Percentiles rank a stretch among this genome's conserved stretches.
These are phyloP conservation scores for Teunomyces aglyptinius DNA, from an alignment of 805 yeast species.

Conservation along the genomic window DNA sequence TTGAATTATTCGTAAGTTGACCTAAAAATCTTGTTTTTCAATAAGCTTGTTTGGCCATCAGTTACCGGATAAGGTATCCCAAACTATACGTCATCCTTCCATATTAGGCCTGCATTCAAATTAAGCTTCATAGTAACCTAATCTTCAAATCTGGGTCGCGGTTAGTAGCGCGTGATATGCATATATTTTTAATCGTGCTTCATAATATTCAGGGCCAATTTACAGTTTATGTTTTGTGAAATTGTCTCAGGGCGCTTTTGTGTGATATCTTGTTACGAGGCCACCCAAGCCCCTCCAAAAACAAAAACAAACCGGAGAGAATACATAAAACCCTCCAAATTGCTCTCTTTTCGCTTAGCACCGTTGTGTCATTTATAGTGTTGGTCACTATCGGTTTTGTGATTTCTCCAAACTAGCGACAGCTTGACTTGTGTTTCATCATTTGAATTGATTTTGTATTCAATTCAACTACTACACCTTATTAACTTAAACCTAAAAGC, in stretches of 20 bases:
- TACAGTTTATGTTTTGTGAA: conserved; percentile 4
- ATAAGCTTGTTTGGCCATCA: not conserved
- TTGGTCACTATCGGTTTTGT: not conserved
- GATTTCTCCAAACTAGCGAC: conserved; percentile 4
- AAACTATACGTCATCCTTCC: not conserved
- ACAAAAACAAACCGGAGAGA: conserved; percentile 4
- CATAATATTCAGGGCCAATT: conserved; percentile 4
- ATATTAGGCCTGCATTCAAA: not conserved
- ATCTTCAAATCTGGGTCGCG: conserved; percentile 2
- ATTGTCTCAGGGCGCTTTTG: conserved; percentile 4
- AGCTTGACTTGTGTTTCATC: not conserved
- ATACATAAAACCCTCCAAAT: conserved; percentile 4
- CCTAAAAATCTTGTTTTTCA: not conserved
- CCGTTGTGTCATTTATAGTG: conserved; percentile 1
- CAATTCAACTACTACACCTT: conserved; percentile 3
- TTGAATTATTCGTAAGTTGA: not conserved
- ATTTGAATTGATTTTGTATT: conserved; percentile 1
- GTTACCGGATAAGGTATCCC: not conserved
- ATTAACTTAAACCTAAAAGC: not conserved
- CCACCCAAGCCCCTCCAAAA: conserved; percentile 5
- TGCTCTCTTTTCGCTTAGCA: not conserved
- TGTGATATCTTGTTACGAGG: conserved; percentile 3
- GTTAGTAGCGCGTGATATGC: conserved; percentile 2
- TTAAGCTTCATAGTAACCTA: conserved; percentile 2
- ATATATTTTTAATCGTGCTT: conserved; percentile 1